phyloP scores from a whole-genome alignment of 768 basidiomycete species.

The Rhizopogon salebrosus region DNA sequence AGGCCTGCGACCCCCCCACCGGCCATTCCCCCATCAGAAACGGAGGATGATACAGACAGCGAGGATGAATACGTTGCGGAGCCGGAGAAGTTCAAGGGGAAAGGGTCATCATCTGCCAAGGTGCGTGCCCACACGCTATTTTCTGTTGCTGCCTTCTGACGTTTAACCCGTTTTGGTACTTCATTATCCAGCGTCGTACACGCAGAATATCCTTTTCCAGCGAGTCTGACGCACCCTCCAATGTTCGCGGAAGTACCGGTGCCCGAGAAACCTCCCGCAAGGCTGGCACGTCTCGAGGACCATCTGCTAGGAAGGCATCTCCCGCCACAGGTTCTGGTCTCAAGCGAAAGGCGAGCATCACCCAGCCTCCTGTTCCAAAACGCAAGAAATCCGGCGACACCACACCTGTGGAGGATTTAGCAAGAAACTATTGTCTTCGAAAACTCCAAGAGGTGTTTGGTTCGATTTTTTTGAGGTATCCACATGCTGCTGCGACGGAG shows the following conservation, averaged over 20 bases:
- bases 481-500: constrained; percentile 39
- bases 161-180: constrained; percentile 3
- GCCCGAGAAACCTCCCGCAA: constrained; percentile 10
- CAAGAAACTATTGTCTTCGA: constrained; percentile 73
- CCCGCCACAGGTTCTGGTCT: constrained; percentile 20
- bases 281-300: constrained; percentile 9
- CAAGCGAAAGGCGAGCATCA: constrained; percentile 53
- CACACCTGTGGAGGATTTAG: constrained; percentile 57
- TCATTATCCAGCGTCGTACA: constrained; percentile 35
- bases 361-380: constrained; percentile 34
- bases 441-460: constrained; percentile 71
- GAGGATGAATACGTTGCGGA: constrained; percentile 72
- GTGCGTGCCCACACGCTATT: constrained; percentile 30
- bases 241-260: constrained; percentile 13
- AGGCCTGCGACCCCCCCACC: constrained; percentile 24
- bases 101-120: constrained; percentile 30
- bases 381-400: constrained; percentile 45
- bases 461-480: constrained; percentile 69
- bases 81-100: constrained; percentile 25
- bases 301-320: constrained; percentile 18
- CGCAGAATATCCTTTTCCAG: constrained; percentile 35
- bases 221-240: constrained; percentile 38
- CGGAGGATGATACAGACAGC: constrained; percentile 47
- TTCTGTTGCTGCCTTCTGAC: constrained; percentile 11
- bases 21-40: constrained; percentile 35